phyloP scores from a whole-genome alignment of 345 rosid species.

The Luvunga scandens region DNA sequence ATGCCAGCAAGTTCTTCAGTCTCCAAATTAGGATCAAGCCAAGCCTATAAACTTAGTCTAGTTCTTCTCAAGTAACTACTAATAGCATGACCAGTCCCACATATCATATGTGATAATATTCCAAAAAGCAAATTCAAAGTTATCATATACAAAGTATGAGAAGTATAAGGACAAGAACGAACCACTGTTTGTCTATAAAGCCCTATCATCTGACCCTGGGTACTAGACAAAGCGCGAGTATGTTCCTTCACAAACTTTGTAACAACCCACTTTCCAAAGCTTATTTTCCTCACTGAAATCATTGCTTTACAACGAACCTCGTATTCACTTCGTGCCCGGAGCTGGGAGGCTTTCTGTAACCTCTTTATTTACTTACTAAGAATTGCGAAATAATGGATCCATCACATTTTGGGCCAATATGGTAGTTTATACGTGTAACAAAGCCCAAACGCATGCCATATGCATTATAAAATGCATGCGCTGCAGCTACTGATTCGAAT shows the following conservation, averaged over 20 bases:
- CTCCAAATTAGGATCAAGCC: neutral
- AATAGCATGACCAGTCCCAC: neutral
- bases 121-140: neutral
- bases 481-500: constrained; percentile 22
- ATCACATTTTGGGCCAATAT: constrained; percentile 10
- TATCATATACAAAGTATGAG: neutral
- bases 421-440: constrained; percentile 17
- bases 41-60: neutral
- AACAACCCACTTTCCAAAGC: constrained; percentile 18
- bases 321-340: constrained; percentile 2
- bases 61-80: neutral
- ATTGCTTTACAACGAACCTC: constrained; percentile 29
- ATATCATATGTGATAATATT: neutral
- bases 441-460: constrained; percentile 27
- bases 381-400: constrained; percentile 17
- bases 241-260: constrained; percentile 27
- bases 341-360: constrained; percentile 11
- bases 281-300: constrained; percentile 19
- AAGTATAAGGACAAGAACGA: neutral
- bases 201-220: neutral
- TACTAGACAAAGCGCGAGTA: constrained; percentile 11
- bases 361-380: constrained; percentile 28
- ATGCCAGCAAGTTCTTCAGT: neutral
- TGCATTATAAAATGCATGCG: constrained; percentile 20
- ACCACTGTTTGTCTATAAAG: constrained; percentile 18